Percentiles rank a stretch among this genome's conserved stretches.
phyloP scores from a whole-genome alignment of 805 yeast genomes.

The Candida boidinii region DNA sequence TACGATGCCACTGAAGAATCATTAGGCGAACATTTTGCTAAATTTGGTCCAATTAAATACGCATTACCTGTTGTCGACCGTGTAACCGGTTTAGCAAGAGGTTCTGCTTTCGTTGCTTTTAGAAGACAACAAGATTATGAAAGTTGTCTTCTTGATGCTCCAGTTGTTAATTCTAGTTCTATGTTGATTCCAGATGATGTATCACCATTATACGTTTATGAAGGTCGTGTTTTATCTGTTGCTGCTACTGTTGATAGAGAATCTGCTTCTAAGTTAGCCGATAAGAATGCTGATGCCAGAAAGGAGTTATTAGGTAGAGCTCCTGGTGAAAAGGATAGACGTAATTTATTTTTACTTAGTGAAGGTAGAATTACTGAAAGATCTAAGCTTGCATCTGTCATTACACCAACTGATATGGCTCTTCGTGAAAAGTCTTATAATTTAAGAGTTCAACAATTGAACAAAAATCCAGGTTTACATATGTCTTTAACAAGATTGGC shows the following conservation, averaged over 20 bases:
- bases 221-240: slow-evolving; percentile 83
- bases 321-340: slow-evolving; percentile 70
- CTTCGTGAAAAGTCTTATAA: slow-evolving; percentile 82
- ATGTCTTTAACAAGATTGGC: slow-evolving; percentile 93
- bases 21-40: slow-evolving; percentile 65
- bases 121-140: slow-evolving; percentile 48
- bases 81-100: slow-evolving; percentile 79
- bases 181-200: slow-evolving; percentile 88
- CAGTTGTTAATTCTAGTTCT: slow-evolving; percentile 50
- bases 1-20: slow-evolving; percentile 85
- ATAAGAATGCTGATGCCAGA: slow-evolving; percentile 64
- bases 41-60: slow-evolving; percentile 83
- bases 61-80: slow-evolving; percentile 91
- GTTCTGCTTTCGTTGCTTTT: slow-evolving; percentile 94
- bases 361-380: slow-evolving; percentile 86
- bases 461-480: slow-evolving; percentile 86
- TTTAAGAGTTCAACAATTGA: slow-evolving; percentile 80
- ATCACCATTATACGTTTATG: slow-evolving; percentile 78
- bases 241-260: slow-evolving; percentile 82
- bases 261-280: slow-evolving; percentile 67
- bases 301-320: slow-evolving; percentile 73
- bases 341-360: slow-evolving; percentile 78
- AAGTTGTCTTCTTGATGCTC: slow-evolving; percentile 70
- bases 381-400: slow-evolving; percentile 65
- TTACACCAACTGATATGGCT: slow-evolving; percentile 70